phyloP scores from a whole-genome alignment of 2,329 filamentous ascomycete species.

The Fusarium sacchari region DNA sequence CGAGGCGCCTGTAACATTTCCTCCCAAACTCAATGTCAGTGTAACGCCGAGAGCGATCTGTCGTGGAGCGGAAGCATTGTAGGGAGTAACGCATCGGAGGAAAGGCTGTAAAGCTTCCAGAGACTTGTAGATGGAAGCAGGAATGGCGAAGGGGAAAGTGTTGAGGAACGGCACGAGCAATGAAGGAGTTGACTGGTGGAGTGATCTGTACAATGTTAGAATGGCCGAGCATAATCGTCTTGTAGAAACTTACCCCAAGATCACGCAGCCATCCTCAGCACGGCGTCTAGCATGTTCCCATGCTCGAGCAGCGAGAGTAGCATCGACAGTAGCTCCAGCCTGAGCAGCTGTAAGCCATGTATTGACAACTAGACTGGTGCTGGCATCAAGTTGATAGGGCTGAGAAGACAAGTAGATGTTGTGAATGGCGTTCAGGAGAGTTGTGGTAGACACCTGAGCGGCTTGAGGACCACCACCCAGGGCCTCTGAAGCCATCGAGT shows the following conservation, averaged over 20 bases:
- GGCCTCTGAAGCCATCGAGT: slow-evolving; percentile 73
- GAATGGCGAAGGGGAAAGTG: slow-evolving; percentile 82
- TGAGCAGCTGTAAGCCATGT: slow-evolving; percentile 90
- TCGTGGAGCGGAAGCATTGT: slow-evolving; percentile 84
- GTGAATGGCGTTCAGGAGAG: slow-evolving; percentile 90
- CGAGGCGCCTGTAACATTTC: slow-evolving; percentile 78
- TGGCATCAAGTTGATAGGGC: slow-evolving; percentile 88
- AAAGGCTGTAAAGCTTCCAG: slow-evolving; percentile 87
- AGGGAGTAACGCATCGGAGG: slow-evolving; percentile 84
- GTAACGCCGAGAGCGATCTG: slow-evolving; percentile 84
- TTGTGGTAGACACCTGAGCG: slow-evolving; percentile 89
- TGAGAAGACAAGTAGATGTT: slow-evolving; percentile 84
- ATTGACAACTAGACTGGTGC: slow-evolving; percentile 92
- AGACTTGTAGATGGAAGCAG: slow-evolving; percentile 78
- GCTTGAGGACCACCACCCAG: slow-evolving; percentile 72
- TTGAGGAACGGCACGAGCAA: slow-evolving; percentile 83
- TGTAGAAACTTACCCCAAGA: slow-evolving; percentile 76
- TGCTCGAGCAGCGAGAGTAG: slow-evolving; percentile 78
- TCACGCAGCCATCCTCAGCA: slow-evolving; percentile 93
- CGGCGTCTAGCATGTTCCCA: slow-evolving; percentile 97
- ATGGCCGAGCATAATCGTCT: neutral
- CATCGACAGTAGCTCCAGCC: slow-evolving; percentile 78
- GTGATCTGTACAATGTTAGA: slow-evolving; percentile 68
- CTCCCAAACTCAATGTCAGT: slow-evolving; percentile 82
- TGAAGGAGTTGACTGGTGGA: slow-evolving; percentile 89